A percentile compares a stretch with the other conserved stretches of the same genome.
These are phyloP conservation scores for Cladophialophora chaetospira DNA, from an alignment of 2,329 filamentous ascomycete species.

Conservation along the genomic window DNA sequence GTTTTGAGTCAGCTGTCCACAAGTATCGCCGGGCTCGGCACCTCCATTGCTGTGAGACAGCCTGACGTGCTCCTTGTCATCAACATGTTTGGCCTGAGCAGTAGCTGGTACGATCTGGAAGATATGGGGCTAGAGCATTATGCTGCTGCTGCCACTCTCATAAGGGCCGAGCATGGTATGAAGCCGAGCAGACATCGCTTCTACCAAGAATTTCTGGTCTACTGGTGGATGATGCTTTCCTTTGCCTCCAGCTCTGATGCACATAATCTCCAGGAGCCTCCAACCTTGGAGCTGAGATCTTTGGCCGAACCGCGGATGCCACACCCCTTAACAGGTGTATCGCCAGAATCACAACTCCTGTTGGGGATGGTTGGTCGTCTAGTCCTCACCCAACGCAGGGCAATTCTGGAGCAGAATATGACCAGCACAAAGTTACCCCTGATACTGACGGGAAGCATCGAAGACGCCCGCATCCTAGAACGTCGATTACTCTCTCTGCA, in stretches of 20 bases:
- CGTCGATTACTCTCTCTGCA: constrained; percentile 2
- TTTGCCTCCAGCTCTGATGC: neutral
- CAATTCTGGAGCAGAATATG: neutral
- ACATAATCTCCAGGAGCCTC: neutral
- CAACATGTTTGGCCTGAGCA: constrained; percentile 16
- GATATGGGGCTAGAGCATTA: constrained; percentile 11
- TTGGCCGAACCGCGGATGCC: constrained; percentile 5
- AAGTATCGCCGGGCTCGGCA: neutral
- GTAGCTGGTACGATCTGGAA: constrained; percentile 10
- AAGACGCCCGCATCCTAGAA: neutral
- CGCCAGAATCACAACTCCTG: constrained; percentile 6
- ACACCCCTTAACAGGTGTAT: constrained; percentile 13
- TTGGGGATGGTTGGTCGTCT: constrained; percentile 11
- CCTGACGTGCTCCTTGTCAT: constrained; percentile 7
- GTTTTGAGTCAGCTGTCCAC: neutral
- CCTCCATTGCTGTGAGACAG: neutral
- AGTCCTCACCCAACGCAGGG: constrained; percentile 3
- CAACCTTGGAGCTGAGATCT: neutral
- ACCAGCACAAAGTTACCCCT: neutral
- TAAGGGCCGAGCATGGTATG: neutral
- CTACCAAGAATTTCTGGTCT: constrained; percentile 9
- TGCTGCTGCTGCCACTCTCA: constrained; percentile 3
- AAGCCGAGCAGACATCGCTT: neutral
- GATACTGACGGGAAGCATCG: neutral
- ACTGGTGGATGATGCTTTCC: constrained; percentile 19